Conservation (phyloP, 139 green algal genomes). For the Tetraselmis chui region DNA sequence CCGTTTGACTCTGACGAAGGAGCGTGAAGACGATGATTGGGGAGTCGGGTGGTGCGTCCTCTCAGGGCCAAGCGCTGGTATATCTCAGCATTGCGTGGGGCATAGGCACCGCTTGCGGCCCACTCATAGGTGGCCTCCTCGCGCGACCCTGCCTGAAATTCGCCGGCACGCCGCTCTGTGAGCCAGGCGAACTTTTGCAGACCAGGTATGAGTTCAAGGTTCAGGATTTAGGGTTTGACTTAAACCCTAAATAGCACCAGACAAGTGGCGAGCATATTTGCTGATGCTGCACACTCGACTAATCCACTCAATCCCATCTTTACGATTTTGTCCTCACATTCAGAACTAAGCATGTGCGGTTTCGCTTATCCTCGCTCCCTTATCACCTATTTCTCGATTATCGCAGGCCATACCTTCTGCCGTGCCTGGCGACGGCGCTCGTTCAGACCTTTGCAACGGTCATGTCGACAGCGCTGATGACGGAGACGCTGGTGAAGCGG, state of each 20-base stretch:
- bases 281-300: not conserved
- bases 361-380: too few relatives aligned
- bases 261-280: not conserved
- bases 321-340: too few relatives aligned
- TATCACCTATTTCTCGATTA: too few relatives aligned
- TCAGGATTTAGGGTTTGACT: not conserved
- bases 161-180: not conserved
- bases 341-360: too few relatives aligned
- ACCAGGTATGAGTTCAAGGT: too few relatives aligned
- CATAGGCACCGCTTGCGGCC: constrained; percentile 14
- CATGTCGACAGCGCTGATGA: not conserved
- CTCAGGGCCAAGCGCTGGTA: constrained; percentile 20
- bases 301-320: too few relatives aligned
- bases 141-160: constrained; percentile 17
- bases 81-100: constrained; percentile 15
- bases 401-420: not conserved
- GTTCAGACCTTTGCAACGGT: not conserved
- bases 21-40: constrained; percentile 41
- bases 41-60: constrained; percentile 5
- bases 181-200: not conserved
- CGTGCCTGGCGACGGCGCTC: not conserved
- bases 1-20: not conserved
- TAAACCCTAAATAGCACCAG: not conserved
- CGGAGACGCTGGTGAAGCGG: not conserved
- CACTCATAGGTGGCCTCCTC: constrained; percentile 22